phyloP scores from a whole-genome alignment of 2,329 filamentous ascomycete species.

The Pyrenophora graminea region DNA sequence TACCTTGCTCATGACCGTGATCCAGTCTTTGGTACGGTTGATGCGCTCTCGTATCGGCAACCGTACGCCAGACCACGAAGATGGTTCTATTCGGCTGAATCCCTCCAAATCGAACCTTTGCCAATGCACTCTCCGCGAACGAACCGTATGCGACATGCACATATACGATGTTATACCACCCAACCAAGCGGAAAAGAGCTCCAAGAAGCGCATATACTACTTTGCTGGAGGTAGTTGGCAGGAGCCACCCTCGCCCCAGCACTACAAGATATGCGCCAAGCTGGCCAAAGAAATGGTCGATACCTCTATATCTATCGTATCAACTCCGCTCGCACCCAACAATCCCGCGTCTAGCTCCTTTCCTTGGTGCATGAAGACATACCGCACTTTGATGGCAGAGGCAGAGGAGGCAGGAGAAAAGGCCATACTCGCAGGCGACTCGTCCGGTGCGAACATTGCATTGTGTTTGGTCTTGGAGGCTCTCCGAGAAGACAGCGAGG shows the following conservation, averaged over 20 bases:
- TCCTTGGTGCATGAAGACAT: slow-evolving; percentile 54
- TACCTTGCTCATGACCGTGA: slow-evolving; percentile 44
- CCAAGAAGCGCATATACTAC: slow-evolving; percentile 54
- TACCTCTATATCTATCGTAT: slow-evolving; percentile 54
- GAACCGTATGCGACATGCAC: slow-evolving; percentile 50
- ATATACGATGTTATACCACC: slow-evolving; percentile 52
- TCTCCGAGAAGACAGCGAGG: slow-evolving; percentile 38
- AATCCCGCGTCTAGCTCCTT: slow-evolving; percentile 56
- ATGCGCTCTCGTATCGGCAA: slow-evolving; percentile 45
- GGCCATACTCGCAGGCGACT: slow-evolving; percentile 59
- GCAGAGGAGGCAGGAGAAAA: slow-evolving; percentile 47
- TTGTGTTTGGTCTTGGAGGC: slow-evolving; percentile 49
- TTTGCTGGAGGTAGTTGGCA: slow-evolving; percentile 63
- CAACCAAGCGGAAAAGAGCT: slow-evolving; percentile 7
- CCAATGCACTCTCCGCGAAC: slow-evolving; percentile 47
- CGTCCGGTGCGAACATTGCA: slow-evolving; percentile 60
- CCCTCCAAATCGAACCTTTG: slow-evolving; percentile 41
- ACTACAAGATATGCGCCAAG: slow-evolving; percentile 58
- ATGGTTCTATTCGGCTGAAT: slow-evolving; percentile 49
- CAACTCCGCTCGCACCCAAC: slow-evolving; percentile 59
- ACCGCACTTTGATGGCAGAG: slow-evolving; percentile 49
- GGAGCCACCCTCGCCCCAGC: slow-evolving; percentile 54
- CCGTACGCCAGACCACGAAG: slow-evolving; percentile 37
- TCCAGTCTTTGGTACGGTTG: slow-evolving; percentile 46
- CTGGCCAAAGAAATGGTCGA: slow-evolving; percentile 50